Conservation (phyloP, 371 early-diverging fungal genomes). For the Mucor circinelloides region DNA sequence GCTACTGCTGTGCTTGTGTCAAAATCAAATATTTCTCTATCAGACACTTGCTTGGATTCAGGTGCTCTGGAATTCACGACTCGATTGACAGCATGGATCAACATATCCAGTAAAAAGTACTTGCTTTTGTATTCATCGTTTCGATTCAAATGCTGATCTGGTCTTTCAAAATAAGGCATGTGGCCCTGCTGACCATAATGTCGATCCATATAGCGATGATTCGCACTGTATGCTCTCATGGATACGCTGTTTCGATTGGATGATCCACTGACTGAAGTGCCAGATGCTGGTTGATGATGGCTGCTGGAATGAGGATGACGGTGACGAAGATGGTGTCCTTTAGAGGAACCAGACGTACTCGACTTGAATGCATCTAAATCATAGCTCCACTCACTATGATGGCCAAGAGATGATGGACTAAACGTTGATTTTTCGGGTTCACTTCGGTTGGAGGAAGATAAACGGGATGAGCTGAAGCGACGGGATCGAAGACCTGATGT, state of each 20-base stretch:
- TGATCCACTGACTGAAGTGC: conserved; percentile 27
- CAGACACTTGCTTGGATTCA: conserved; percentile 21
- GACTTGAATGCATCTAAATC: conserved; percentile 16
- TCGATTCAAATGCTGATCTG: neutral
- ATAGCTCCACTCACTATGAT: conserved; percentile 23
- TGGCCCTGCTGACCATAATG: neutral
- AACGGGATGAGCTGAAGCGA: conserved; percentile 5
- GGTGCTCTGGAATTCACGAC: conserved; percentile 41
- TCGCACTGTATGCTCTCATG: conserved; percentile 18
- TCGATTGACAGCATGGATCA: conserved; percentile 34
- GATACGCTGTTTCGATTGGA: conserved; percentile 27
- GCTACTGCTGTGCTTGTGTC: neutral
- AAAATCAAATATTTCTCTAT: conserved; percentile 15
- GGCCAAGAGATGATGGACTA: neutral
- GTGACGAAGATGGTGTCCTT: neutral
- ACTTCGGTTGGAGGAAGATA: conserved; percentile 16
- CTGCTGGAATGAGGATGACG: neutral
- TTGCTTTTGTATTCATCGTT: conserved; percentile 8
- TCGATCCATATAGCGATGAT: conserved; percentile 23
- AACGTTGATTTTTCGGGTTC: conserved; percentile 10
- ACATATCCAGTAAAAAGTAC: conserved; percentile 15
- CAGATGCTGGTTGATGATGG: neutral
- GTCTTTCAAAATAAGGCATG: neutral
- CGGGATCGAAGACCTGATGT: conserved; percentile 14
- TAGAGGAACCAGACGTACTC: conserved; percentile 16